Evolutionary conservation across 73 alveolate genomes (phyloP), one percentile per base, ranked within the genome.

Genomic region (Paraurostyla sp.): DNA sequence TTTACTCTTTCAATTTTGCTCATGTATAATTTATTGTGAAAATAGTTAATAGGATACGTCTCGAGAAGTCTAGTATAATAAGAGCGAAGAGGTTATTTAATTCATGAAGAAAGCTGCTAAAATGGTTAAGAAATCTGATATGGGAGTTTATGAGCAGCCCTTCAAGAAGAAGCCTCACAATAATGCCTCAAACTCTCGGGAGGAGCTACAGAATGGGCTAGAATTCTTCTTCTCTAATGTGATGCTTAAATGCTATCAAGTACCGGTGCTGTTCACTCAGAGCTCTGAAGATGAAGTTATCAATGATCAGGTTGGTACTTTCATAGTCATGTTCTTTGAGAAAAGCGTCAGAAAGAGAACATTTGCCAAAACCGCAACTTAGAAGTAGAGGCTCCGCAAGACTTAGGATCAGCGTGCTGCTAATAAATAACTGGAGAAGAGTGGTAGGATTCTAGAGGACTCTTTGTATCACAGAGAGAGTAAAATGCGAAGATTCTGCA

Each of bases 221-320:
- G 91, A 81, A 49, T 81, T 81, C 60, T 81, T 81, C 91, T 81
- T 56, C 58, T 81, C 91, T 11, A 81, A 81, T 46, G 82, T 81
- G 42, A 52, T 81, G 83, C 29, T 81, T 69, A 81, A 81, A 81
- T 56, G 75, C 42, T 81, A 81, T 51, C 41, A 81, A 65, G 91
- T 81, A 30, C 91, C 91, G 9, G 80, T 57, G 30, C 52, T 81
- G 7, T 81, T 81, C 71, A 41, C 65, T 32, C 27, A 81, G 42
- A 58, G 83, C 29, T 58, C 83, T 33, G 91, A 81, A 51, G 89
- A 54, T 9, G 27, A 49, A 25, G 11, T 6, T 43, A 49, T 18
- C 18, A 54, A 54, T 60, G 89, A 78, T 20, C n/a, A 54, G 45
- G 27, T 78, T 20, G 89, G 89, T 6, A 56, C 91, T 0, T 81